phyloP scores from a whole-genome alignment of 176 grass and related monocot genomes.

The Musa beccarii region DNA sequence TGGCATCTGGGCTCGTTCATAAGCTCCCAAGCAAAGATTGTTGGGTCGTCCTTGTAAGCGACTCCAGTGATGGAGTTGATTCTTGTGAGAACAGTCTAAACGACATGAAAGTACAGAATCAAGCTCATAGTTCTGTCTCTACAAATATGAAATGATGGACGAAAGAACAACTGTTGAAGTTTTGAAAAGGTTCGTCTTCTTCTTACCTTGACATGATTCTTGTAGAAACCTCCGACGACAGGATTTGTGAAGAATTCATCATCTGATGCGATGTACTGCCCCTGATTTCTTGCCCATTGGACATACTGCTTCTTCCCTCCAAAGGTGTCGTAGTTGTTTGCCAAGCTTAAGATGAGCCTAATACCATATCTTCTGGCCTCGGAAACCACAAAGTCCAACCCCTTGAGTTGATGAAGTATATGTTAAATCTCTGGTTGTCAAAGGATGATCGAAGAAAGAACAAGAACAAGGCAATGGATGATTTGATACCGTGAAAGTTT shows the following conservation, averaged over 20 bases:
- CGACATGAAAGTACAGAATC: background rate
- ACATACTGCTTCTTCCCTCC: conserved; percentile 91
- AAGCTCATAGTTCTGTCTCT: background rate
- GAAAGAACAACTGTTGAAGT: too few species aligned
- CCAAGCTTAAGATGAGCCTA: conserved; percentile 67
- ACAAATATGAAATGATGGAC: too few species aligned
- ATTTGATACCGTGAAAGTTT: conserved; percentile 56
- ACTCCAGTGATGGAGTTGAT: conserved; percentile 67
- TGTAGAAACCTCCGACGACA: conserved; percentile 58
- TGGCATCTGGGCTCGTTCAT: conserved; percentile 96
- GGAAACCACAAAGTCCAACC: conserved; percentile 78
- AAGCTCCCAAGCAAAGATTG: conserved; percentile 92
- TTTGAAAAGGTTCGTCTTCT: background rate
- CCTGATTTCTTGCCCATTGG: conserved; percentile 64
- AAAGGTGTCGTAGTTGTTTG: conserved; percentile 65
- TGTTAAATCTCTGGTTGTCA: background rate
- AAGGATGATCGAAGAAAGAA: background rate
- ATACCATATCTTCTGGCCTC: conserved; percentile 65
- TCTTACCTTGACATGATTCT: conserved; percentile 81
- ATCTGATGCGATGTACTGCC: conserved; percentile 62
- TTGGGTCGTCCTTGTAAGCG: conserved; percentile 83
- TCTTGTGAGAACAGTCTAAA: conserved; percentile 66
- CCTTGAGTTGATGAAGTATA: conserved; percentile 24
- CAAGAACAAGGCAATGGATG: background rate
- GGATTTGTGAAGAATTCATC: conserved; percentile 90